Percentiles rank a stretch among this genome's conserved stretches.
Evolutionary conservation across 805 yeast species (phyloP).

Genomic region (Cyberlindnera euphorbiae): DNA sequence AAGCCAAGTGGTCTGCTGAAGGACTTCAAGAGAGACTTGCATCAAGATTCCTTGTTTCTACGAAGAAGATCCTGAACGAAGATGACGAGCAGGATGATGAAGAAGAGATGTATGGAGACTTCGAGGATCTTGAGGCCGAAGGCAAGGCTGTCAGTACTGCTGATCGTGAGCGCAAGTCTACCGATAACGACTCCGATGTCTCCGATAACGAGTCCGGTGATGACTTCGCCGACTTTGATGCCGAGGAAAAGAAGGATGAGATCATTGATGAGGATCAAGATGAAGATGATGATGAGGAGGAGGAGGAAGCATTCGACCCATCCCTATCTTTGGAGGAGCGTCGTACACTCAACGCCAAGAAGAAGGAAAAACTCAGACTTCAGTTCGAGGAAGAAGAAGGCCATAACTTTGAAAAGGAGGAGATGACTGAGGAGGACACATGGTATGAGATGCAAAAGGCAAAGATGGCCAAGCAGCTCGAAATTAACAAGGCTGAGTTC

Average conservation of each 20-base stretch:
- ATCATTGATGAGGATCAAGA: slow-evolving; percentile 37
- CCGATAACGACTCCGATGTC: slow-evolving; percentile 30
- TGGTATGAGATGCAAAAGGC: slow-evolving; percentile 98
- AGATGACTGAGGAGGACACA: slow-evolving; percentile 82
- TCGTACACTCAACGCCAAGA: slow-evolving; percentile 77
- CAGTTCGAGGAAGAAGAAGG: slow-evolving; percentile 85
- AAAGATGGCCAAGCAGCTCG: slow-evolving; percentile 92
- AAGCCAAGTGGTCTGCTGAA: slow-evolving; percentile 41
- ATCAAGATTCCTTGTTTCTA: slow-evolving; percentile 49
- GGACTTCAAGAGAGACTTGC: slow-evolving; percentile 36
- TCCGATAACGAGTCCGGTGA: slow-evolving; percentile 33
- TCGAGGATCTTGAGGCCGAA: slow-evolving; percentile 46
- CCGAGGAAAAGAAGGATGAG: slow-evolving; percentile 43
- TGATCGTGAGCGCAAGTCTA: slow-evolving; percentile 9
- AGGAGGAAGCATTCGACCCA: slow-evolving; percentile 30
- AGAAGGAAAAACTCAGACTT: slow-evolving; percentile 80
- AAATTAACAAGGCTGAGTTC: slow-evolving; percentile 80
- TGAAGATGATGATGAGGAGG: slow-evolving; percentile 36
- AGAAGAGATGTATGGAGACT: slow-evolving; percentile 50
- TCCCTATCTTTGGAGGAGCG: slow-evolving; percentile 60
- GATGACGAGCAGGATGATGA: slow-evolving; percentile 35
- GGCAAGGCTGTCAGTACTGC: slow-evolving; percentile 16
- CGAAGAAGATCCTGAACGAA: slow-evolving; percentile 35
- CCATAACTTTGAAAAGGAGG: slow-evolving; percentile 73
- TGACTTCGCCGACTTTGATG: slow-evolving; percentile 53